A percentile compares a stretch with the other conserved stretches of the same genome.
Evolutionary conservation across 31 red algal genomes (phyloP).

Genomic region (Odonthalia washingtoniensis): DNA sequence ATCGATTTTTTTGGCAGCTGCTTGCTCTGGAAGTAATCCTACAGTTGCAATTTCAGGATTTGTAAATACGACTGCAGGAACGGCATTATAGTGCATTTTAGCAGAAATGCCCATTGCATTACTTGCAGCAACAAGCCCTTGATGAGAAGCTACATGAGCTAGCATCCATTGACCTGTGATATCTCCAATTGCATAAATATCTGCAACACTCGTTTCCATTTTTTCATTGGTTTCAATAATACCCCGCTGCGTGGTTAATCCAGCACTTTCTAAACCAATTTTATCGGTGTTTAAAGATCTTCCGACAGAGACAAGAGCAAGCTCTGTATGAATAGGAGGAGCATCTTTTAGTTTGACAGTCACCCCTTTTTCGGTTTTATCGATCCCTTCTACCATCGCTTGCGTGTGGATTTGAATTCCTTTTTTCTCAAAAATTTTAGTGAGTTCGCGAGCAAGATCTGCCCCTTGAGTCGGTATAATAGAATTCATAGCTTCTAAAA

Average conservation of each 20-base stretch:
- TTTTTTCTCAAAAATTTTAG: conserved; percentile 95
- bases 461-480: conserved; percentile 90
- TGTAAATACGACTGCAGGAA: conserved; percentile 98
- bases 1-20: conserved; percentile 77
- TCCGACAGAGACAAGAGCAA: conserved; percentile 97
- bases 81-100: conserved; percentile 85
- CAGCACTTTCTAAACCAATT: conserved; percentile 94
- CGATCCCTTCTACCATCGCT: conserved; percentile 81
- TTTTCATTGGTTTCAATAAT: conserved; percentile 81
- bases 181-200: conserved; percentile 99
- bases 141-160: conserved; percentile 95
- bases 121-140: conserved; percentile 87
- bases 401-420: conserved; percentile 94
- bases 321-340: conserved; percentile 78
- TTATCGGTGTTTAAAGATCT: conserved; percentile 83
- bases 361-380: conserved; percentile 79
- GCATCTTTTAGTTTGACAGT: conserved; percentile 73
- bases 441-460: conserved; percentile 82
- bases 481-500: conserved; percentile 94
- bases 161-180: conserved; percentile 92
- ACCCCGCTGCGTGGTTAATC: conserved; percentile 87
- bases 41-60: conserved; percentile 98
- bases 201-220: conserved; percentile 82
- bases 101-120: conserved; percentile 76
- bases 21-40: conserved; percentile 96